Evolutionary conservation across 2,329 filamentous ascomycete species (phyloP).

Genomic region (Verticillium nubilum): DNA sequence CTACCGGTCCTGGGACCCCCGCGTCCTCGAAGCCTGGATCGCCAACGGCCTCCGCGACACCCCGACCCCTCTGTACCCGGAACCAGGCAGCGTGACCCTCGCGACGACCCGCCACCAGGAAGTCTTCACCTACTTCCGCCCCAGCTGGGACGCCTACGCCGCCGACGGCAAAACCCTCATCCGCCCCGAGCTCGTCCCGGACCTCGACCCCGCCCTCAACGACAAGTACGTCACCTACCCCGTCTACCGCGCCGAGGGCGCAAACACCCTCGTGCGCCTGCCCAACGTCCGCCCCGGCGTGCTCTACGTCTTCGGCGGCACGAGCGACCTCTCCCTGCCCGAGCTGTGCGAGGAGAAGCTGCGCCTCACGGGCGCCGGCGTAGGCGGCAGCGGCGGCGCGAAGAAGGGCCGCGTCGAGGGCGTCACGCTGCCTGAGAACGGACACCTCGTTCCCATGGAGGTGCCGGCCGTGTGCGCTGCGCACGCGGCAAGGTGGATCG

Average conservation of each 20-base stretch:
- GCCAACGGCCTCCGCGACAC: conserved; percentile 68
- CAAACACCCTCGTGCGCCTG: conserved; percentile 50
- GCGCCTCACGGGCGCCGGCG: conserved; percentile 55
- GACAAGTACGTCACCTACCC: conserved; percentile 34
- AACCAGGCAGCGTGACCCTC: conserved; percentile 56
- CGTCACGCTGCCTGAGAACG: conserved; percentile 57
- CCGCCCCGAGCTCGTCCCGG: conserved; percentile 34
- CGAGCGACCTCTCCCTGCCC: conserved; percentile 49
- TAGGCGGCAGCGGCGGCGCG: conserved; percentile 62
- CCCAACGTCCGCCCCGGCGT: conserved; percentile 57
- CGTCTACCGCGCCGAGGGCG: conserved; percentile 64
- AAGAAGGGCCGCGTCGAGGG: conserved; percentile 62
- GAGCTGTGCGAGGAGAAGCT: conserved; percentile 51
- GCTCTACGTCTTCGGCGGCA: conserved; percentile 63
- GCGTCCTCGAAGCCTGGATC: conserved; percentile 72
- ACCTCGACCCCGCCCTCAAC: conserved; percentile 36
- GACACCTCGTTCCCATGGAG: conserved; percentile 85
- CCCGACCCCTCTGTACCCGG: conserved; percentile 56
- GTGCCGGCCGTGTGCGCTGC: conserved; percentile 61
- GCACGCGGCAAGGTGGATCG: conserved; percentile 51
- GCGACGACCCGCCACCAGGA: conserved; percentile 85
- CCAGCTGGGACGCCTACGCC: conserved; percentile 44
- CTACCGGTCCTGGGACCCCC: conserved; percentile 75
- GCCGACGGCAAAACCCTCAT: conserved; percentile 29
- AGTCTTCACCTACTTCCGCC: conserved; percentile 70